Conservation (phyloP, 306 rosid species). For the Urtica urens region DNA sequence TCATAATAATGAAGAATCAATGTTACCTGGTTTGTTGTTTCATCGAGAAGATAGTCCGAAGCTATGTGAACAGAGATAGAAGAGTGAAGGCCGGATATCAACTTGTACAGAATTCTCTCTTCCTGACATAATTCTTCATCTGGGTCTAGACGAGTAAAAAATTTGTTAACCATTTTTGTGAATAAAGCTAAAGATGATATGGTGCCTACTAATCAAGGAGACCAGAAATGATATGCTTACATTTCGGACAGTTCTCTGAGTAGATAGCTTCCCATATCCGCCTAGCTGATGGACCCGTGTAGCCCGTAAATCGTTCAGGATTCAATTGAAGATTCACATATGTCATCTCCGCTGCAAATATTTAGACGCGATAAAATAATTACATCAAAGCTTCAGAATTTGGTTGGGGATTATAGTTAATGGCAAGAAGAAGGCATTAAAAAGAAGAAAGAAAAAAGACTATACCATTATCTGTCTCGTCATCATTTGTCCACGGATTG, state of each 20-base stretch:
- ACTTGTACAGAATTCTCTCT: constrained; percentile 78
- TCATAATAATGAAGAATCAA: neutral
- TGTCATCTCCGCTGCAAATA: constrained; percentile 83
- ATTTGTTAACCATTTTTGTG: neutral
- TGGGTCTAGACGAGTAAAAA: constrained; percentile 36
- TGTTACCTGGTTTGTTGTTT: constrained; percentile 50
- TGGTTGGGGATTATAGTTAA: neutral
- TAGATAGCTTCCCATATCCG: constrained; percentile 93
- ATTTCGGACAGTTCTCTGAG: constrained; percentile 94
- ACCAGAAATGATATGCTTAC: constrained; percentile 29
- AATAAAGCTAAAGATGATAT: neutral
- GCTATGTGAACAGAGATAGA: constrained; percentile 93
- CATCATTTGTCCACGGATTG: constrained; percentile 92
- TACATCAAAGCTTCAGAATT: constrained; percentile 9
- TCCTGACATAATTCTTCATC: constrained; percentile 80
- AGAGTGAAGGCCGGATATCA: constrained; percentile 98
- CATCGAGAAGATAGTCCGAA: constrained; percentile 74
- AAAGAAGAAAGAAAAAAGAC: neutral
- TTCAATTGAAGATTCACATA: constrained; percentile 87
- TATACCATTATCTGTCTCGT: constrained; percentile 84
- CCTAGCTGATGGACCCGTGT: constrained; percentile 82
- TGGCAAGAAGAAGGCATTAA: neutral
- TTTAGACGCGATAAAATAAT: constrained; percentile 6
- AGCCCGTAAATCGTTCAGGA: constrained; percentile 96
- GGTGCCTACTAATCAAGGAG: neutral